Evolutionary conservation across 768 basidiomycete species (phyloP).

Genomic region (Leccinum barrowsii): DNA sequence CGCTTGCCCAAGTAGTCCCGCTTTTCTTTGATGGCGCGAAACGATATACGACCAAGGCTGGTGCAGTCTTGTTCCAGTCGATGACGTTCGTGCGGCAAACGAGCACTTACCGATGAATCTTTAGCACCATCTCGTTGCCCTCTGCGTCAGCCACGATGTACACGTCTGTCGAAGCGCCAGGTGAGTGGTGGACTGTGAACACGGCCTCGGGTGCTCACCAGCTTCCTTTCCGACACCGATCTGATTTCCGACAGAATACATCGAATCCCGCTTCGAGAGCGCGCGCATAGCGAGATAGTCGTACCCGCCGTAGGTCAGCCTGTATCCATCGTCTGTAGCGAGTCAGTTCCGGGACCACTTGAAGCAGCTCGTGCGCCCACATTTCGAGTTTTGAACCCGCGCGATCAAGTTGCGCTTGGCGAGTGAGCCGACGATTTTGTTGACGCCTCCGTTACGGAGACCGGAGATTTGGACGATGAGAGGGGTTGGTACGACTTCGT

Average conservation of each 20-base stretch:
- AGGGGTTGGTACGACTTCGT: constrained; percentile 87
- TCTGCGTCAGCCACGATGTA: constrained; percentile 85
- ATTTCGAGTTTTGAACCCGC: constrained; percentile 88
- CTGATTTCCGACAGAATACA: constrained; percentile 93
- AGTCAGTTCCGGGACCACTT: constrained; percentile 1
- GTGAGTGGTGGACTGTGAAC: constrained; percentile 4
- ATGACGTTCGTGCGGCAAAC: neutral
- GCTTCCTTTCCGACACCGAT: constrained; percentile 99
- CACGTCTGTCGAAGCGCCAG: constrained; percentile 48
- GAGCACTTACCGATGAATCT: constrained; percentile 75
- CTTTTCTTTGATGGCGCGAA: constrained; percentile 94
- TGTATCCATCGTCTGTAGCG: constrained; percentile 86
- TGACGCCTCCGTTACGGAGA: constrained; percentile 88
- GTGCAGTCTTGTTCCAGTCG: constrained; percentile 4
- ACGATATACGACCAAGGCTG: constrained; percentile 95
- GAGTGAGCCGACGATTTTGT: constrained; percentile 85
- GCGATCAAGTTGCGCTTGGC: constrained; percentile 91
- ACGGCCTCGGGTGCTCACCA: constrained; percentile 43
- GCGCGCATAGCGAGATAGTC: constrained; percentile 94
- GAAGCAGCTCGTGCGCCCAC: constrained; percentile 39
- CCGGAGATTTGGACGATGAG: constrained; percentile 92
- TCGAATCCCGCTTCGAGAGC: constrained; percentile 82
- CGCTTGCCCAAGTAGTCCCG: constrained; percentile 95
- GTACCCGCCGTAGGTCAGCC: constrained; percentile 97
- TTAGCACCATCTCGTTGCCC: constrained; percentile 84